Percentiles rank a stretch among this genome's conserved stretches.
Conservation (phyloP, 768 basidiomycete species). For the Amanita inopinata region DNA sequence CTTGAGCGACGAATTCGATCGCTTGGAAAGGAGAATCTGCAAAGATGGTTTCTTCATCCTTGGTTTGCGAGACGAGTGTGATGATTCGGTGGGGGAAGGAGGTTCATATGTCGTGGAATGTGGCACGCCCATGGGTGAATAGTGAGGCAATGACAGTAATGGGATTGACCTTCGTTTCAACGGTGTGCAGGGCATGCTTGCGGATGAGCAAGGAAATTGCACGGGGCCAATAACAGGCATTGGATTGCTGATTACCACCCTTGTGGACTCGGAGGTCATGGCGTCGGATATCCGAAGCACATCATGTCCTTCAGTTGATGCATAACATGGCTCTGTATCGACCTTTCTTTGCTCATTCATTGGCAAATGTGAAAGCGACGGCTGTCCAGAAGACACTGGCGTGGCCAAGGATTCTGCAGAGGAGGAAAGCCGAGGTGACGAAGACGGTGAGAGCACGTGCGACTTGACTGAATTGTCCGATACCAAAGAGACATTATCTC, state of each 20-base stretch:
- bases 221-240: slow-evolving; percentile 23
- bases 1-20: slow-evolving; percentile 39
- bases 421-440: slow-evolving; percentile 43
- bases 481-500: slow-evolving; percentile 22
- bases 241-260: slow-evolving; percentile 21
- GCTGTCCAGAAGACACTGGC: slow-evolving; percentile 42
- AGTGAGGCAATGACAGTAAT: slow-evolving; percentile 28
- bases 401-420: slow-evolving; percentile 54
- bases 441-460: slow-evolving; percentile 17
- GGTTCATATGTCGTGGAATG: slow-evolving; percentile 12
- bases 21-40: slow-evolving; percentile 59
- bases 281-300: slow-evolving; percentile 15
- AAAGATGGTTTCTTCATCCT: slow-evolving; percentile 60
- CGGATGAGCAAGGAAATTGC: slow-evolving; percentile 31
- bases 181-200: slow-evolving; percentile 6
- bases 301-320: slow-evolving; percentile 13
- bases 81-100: slow-evolving; percentile 14
- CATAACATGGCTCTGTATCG: slow-evolving; percentile 14
- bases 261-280: slow-evolving; percentile 20
- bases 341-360: slow-evolving; percentile 18
- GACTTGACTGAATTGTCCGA: slow-evolving; percentile 17
- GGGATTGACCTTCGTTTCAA: slow-evolving; percentile 30
- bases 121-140: slow-evolving; percentile 14
- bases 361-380: slow-evolving; percentile 29
- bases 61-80: slow-evolving; percentile 23